Percentiles rank a stretch among this genome's conserved stretches.
These are phyloP conservation scores for Suillus subalutaceus DNA, from an alignment of 768 basidiomycete genomes.

Conservation along the genomic window DNA sequence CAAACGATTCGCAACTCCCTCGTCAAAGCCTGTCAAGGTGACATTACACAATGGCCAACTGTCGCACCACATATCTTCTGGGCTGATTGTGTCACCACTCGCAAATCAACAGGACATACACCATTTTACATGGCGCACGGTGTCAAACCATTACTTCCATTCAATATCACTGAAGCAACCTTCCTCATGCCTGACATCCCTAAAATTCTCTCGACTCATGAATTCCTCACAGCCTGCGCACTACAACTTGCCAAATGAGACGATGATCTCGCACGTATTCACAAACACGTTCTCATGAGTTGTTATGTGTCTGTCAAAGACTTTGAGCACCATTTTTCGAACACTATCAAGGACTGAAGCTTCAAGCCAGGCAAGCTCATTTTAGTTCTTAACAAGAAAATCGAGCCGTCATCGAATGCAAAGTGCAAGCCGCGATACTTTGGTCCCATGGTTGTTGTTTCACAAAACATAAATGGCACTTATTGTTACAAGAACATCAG, in stretches of 20 bases:
- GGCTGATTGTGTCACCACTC: conserved; percentile 30
- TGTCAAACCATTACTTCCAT: neutral
- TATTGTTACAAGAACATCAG: too few species aligned
- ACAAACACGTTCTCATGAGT: neutral
- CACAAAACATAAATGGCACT: neutral
- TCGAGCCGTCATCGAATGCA: conserved; percentile 16
- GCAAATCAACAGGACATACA: neutral
- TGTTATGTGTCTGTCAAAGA: neutral
- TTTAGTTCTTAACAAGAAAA: conserved; percentile 2
- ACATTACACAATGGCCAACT: conserved; percentile 35
- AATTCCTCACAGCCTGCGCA: too few species aligned
- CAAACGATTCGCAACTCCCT: conserved; percentile 36
- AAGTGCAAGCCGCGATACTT: conserved; percentile 5
- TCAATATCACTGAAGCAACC: too few species aligned
- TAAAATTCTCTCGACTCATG: neutral
- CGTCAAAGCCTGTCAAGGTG: conserved; percentile 36
- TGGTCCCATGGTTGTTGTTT: neutral
- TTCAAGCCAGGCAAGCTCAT: conserved; percentile 26
- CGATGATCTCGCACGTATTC: neutral
- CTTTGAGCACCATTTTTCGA: conserved; percentile 19
- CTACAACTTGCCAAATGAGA: too few species aligned
- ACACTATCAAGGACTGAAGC: conserved; percentile 24
- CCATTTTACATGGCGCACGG: neutral
- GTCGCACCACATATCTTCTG: conserved; percentile 34
- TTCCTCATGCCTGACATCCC: neutral